phyloP scores from a whole-genome alignment of 129 eudicot species.

The Saposhnikovia divaricata region DNA sequence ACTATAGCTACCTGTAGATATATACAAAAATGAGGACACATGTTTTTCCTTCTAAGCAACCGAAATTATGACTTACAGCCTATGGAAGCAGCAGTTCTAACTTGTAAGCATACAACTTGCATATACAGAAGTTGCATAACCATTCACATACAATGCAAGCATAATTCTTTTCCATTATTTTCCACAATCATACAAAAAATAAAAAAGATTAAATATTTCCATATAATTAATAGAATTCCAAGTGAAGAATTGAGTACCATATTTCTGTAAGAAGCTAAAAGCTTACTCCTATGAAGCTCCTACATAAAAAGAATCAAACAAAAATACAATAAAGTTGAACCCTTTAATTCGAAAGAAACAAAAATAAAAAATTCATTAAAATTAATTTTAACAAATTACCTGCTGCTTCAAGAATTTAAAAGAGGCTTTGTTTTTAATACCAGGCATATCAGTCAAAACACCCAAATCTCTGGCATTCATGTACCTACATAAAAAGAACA shows the following conservation, averaged over 20 bases:
- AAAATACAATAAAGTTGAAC: background rate
- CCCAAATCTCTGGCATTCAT: slow-evolving; percentile 80
- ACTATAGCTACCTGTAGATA: slow-evolving; percentile 53
- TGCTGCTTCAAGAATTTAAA: slow-evolving; percentile 64
- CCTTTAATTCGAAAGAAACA: background rate
- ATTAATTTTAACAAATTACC: slow-evolving; percentile 20
- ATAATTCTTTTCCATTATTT: background rate
- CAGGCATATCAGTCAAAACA: slow-evolving; percentile 69
- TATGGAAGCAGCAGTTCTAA: background rate
- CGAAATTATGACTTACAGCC: background rate
- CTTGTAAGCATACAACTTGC: background rate
- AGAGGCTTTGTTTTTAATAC: slow-evolving; percentile 54
- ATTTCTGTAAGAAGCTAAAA: slow-evolving; percentile 69
- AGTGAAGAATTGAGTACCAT: slow-evolving; percentile 37
- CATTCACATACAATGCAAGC: background rate
- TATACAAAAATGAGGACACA: slow-evolving; percentile 10
- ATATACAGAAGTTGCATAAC: background rate
- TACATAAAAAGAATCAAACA: slow-evolving; percentile 15
- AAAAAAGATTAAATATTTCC: background rate
- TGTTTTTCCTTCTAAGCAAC: background rate
- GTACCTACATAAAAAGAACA: slow-evolving; percentile 33
- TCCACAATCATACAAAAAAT: background rate
- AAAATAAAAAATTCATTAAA: background rate
- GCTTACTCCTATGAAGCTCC: slow-evolving; percentile 49
- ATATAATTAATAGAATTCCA: background rate